Percentiles rank a stretch among this genome's conserved stretches.
Evolutionary conservation across 345 rosid genomes (phyloP).

Genomic region (Limnanthes douglasii): DNA sequence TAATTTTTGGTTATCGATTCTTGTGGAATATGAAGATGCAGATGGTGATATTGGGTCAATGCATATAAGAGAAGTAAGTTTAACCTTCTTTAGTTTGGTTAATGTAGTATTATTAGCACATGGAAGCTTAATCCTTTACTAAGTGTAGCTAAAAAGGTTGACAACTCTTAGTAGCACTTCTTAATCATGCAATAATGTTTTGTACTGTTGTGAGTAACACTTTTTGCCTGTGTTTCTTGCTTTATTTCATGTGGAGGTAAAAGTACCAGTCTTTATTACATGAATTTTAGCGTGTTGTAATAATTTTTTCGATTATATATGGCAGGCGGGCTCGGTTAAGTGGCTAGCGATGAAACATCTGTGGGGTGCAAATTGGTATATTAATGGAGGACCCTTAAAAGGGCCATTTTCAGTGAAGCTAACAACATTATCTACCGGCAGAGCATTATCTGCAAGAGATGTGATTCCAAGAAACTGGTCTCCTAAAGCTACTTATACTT

Average conservation of each 20-base stretch:
- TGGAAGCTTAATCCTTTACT: too few relatives aligned
- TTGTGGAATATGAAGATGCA: slow-evolving; percentile 87
- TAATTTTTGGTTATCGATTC: slow-evolving; percentile 67
- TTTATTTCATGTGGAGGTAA: too few relatives aligned
- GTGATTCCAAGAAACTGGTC: slow-evolving; percentile 82
- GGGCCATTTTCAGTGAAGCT: slow-evolving; percentile 92
- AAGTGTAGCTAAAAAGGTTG: too few relatives aligned
- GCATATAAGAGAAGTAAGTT: slow-evolving; percentile 69
- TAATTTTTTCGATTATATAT: too few relatives aligned
- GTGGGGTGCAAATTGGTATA: slow-evolving; percentile 95
- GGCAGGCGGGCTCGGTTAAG: slow-evolving; percentile 50
- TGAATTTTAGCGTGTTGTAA: too few relatives aligned
- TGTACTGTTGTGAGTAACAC: too few relatives aligned
- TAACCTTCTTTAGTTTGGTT: too few relatives aligned
- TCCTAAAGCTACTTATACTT: slow-evolving; percentile 80
- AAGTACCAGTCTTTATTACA: too few relatives aligned
- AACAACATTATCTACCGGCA: slow-evolving; percentile 55
- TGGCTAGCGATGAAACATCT: slow-evolving; percentile 90
- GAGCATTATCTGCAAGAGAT: slow-evolving; percentile 67
- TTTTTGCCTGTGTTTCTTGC: slow-evolving; percentile 6
- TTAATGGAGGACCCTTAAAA: slow-evolving; percentile 52
- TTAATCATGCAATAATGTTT: too few relatives aligned
- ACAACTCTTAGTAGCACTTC: too few relatives aligned
- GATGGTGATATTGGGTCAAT: slow-evolving; percentile 94
- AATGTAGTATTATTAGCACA: too few relatives aligned